Conservation (phyloP, 2,329 filamentous ascomycete genomes). For the Beauveria caledonica region DNA sequence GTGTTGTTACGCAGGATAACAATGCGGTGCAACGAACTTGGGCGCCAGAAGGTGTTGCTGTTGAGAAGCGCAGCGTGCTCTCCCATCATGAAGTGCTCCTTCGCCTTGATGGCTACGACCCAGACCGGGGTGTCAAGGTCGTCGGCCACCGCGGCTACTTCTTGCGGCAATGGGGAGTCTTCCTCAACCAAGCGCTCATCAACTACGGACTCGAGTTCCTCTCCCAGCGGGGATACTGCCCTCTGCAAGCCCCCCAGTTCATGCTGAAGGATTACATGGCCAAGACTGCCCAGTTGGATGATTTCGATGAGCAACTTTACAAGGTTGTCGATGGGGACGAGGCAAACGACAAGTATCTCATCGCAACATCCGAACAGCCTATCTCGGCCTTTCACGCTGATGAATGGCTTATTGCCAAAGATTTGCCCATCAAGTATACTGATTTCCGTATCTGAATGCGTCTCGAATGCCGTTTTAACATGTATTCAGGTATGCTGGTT, state of each 20-base stretch:
- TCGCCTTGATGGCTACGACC: conserved; percentile 83
- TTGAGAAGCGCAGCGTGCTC: conserved; percentile 69
- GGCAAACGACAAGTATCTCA: conserved; percentile 73
- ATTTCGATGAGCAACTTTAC: conserved; percentile 97
- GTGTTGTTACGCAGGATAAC: conserved; percentile 49
- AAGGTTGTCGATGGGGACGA: conserved; percentile 87
- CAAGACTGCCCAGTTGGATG: conserved; percentile 93
- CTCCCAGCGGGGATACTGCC: conserved; percentile 68
- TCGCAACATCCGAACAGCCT: conserved; percentile 86
- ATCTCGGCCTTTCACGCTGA: conserved; percentile 87
- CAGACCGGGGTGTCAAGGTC: conserved; percentile 85
- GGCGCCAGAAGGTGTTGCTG: conserved; percentile 65
- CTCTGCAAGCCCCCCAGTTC: conserved; percentile 83
- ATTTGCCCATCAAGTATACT: conserved; percentile 74
- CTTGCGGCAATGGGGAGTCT: conserved; percentile 79
- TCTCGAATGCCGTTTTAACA: not conserved
- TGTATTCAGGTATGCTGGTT: conserved; percentile 72
- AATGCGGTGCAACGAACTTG: conserved; percentile 71
- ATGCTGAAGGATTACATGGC: conserved; percentile 96
- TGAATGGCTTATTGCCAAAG: conserved; percentile 80
- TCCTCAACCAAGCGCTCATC: conserved; percentile 85
- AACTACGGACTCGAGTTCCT: conserved; percentile 94
- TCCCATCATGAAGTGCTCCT: conserved; percentile 93
- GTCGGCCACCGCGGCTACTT: conserved; percentile 94
- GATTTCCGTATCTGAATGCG: not conserved